Evolutionary conservation across 2,329 filamentous ascomycete species (phyloP).

Genomic region (Diaporthe citriasiana): DNA sequence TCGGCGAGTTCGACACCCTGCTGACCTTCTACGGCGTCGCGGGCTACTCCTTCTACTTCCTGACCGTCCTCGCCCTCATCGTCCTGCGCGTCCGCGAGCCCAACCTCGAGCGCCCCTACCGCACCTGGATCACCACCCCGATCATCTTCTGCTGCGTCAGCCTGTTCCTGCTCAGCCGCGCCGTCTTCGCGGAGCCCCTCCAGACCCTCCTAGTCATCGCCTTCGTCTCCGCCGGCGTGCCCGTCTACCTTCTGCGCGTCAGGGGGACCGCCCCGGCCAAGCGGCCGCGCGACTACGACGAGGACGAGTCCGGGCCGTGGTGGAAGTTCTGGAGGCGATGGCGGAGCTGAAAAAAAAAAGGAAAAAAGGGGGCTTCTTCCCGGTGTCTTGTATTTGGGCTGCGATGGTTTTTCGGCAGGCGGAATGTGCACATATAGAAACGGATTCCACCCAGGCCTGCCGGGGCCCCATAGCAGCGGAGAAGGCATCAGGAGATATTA

Average conservation of each 20-base stretch:
- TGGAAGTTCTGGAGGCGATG: conserved; percentile 74
- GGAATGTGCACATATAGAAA: conserved; percentile 3
- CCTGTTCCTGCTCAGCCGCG: conserved; percentile 88
- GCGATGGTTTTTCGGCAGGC: neutral
- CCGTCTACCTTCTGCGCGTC: conserved; percentile 91
- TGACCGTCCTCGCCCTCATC: conserved; percentile 93
- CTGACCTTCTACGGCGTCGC: conserved; percentile 98
- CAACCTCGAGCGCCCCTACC: conserved; percentile 88
- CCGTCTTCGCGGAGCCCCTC: conserved; percentile 90
- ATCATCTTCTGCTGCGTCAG: conserved; percentile 99
- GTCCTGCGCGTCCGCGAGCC: conserved; percentile 91
- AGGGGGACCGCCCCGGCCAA: conserved; percentile 69
- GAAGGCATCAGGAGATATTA: conserved; percentile 9
- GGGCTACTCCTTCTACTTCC: conserved; percentile 97
- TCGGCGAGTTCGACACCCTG: conserved; percentile 92
- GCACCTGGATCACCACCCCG: conserved; percentile 96
- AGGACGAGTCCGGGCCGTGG: conserved; percentile 55
- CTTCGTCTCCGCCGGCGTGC: conserved; percentile 87
- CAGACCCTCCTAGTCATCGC: conserved; percentile 90
- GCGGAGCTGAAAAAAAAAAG: conserved; percentile 36
- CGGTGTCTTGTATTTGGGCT: neutral
- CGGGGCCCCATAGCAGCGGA: neutral
- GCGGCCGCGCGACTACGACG: conserved; percentile 55
- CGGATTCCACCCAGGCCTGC: neutral
- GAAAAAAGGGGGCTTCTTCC: neutral